A percentile compares a stretch with the other conserved stretches of the same genome.
Evolutionary conservation across 2,329 filamentous ascomycete species (phyloP).

Genomic region (Neophaeococcomyces mojaviensis): DNA sequence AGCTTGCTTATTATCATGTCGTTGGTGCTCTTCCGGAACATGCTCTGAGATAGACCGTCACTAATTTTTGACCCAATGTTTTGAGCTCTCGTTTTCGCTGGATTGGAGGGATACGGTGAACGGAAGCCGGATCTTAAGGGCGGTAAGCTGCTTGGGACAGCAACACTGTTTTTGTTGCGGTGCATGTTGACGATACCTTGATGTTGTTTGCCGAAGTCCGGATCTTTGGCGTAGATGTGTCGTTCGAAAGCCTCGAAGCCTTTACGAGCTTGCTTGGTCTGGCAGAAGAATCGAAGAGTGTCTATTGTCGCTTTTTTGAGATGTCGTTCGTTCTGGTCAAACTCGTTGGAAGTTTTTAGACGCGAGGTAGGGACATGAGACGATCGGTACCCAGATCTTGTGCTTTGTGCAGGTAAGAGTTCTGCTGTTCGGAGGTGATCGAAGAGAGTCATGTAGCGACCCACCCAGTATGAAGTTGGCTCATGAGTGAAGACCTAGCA

Average conservation of each 20-base stretch:
- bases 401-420: not conserved
- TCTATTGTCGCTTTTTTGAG: conserved; percentile 12
- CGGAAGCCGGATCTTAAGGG: too few relatives aligned
- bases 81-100: too few relatives aligned
- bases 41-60: too few relatives aligned
- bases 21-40: too few relatives aligned
- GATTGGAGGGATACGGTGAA: too few relatives aligned
- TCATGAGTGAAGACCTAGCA: conserved; percentile 15
- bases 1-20: conserved; percentile 2
- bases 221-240: not conserved
- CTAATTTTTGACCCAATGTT: too few relatives aligned
- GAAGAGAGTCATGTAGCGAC: conserved; percentile 17
- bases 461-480: conserved; percentile 15
- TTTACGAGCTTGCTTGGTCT: conserved; percentile 12
- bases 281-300: conserved; percentile 14
- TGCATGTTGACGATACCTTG: too few relatives aligned
- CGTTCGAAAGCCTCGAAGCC: conserved; percentile 18
- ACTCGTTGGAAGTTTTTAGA: not conserved
- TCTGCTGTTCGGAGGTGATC: conserved; percentile 13
- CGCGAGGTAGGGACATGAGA: not conserved
- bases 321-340: conserved; percentile 6
- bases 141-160: too few relatives aligned
- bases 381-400: not conserved
- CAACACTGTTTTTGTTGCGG: too few relatives aligned
- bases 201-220: not conserved